Evolutionary conservation across 352 stramenopile species (phyloP).

Genomic region (Pythium pyrilobum): DNA sequence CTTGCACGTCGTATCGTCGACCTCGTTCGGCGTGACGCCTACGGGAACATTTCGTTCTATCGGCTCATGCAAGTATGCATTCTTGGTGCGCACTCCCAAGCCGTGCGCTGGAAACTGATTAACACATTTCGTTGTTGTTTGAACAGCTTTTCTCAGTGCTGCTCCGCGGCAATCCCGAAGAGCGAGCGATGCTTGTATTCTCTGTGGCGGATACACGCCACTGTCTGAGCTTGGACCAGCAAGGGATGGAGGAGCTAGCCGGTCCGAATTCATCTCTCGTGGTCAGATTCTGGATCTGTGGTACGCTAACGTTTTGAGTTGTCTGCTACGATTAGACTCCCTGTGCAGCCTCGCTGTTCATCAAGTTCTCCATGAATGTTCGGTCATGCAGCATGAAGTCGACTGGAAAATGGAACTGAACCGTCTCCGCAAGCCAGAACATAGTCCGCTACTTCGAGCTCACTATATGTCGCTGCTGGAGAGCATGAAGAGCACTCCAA

Average conservation of each 20-base stretch:
- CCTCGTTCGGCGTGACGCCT: constrained; percentile 45
- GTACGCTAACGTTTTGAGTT: too few relatives aligned
- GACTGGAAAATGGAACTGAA: neutral
- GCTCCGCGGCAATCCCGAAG: constrained; percentile 28
- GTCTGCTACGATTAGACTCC: constrained; percentile 28
- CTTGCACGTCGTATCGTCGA: constrained; percentile 35
- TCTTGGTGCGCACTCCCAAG: too few relatives aligned
- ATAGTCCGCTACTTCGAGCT: constrained; percentile 37
- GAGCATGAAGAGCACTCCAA: constrained; percentile 14
- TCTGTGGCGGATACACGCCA: constrained; percentile 21
- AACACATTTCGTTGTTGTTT: neutral
- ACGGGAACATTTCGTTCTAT: constrained; percentile 58
- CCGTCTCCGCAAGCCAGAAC: constrained; percentile 1
- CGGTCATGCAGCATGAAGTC: neutral
- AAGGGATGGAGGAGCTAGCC: constrained; percentile 40
- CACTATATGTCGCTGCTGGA: constrained; percentile 45
- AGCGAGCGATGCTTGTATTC: constrained; percentile 56
- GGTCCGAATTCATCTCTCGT: constrained; percentile 17
- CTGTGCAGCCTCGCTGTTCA: constrained; percentile 38
- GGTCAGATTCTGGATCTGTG: neutral
- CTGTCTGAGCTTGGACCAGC: constrained; percentile 27
- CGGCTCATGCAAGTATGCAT: constrained; percentile 57
- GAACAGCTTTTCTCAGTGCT: constrained; percentile 21
- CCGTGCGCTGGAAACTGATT: too few relatives aligned
- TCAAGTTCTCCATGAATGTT: constrained; percentile 4